phyloP scores from a whole-genome alignment of 345 rosid genomes.

The Populus nigra region DNA sequence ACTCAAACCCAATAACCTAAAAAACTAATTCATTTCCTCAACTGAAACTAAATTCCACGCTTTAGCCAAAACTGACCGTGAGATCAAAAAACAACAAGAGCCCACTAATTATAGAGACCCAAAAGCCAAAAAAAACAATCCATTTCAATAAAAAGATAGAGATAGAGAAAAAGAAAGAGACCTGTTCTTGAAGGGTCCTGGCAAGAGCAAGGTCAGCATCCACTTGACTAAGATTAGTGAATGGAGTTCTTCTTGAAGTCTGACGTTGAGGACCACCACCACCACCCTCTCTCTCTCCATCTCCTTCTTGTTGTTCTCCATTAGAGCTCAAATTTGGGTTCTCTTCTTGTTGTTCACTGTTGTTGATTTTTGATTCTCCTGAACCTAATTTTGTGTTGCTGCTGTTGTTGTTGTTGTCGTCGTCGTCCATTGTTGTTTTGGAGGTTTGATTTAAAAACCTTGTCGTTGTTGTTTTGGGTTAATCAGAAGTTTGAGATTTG shows the following conservation, averaged over 20 bases:
- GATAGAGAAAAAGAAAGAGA: slow-evolving; percentile 10
- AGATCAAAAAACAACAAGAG: neutral
- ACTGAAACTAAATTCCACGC: neutral
- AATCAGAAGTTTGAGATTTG: neutral
- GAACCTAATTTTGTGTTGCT: slow-evolving; percentile 12
- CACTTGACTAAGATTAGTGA: slow-evolving; percentile 71
- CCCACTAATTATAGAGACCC: neutral
- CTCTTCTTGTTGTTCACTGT: slow-evolving; percentile 27
- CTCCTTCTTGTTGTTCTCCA: neutral
- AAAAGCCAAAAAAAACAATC: neutral
- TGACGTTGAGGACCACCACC: slow-evolving; percentile 20
- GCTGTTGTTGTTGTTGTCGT: neutral
- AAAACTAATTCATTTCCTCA: neutral
- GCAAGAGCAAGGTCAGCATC: slow-evolving; percentile 97
- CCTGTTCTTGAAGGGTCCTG: slow-evolving; percentile 91
- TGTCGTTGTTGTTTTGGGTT: neutral
- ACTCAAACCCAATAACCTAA: neutral
- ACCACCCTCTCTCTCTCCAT: slow-evolving; percentile 29
- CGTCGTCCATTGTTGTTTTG: slow-evolving; percentile 33
- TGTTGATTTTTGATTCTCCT: slow-evolving; percentile 21
- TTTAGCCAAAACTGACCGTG: neutral
- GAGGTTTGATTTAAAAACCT: neutral
- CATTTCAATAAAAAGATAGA: neutral
- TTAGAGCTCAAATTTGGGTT: slow-evolving; percentile 32
- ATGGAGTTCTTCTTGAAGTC: slow-evolving; percentile 65